phyloP scores from a whole-genome alignment of 2,329 filamentous ascomycete species.

The Aspergillus sclerotialis region DNA sequence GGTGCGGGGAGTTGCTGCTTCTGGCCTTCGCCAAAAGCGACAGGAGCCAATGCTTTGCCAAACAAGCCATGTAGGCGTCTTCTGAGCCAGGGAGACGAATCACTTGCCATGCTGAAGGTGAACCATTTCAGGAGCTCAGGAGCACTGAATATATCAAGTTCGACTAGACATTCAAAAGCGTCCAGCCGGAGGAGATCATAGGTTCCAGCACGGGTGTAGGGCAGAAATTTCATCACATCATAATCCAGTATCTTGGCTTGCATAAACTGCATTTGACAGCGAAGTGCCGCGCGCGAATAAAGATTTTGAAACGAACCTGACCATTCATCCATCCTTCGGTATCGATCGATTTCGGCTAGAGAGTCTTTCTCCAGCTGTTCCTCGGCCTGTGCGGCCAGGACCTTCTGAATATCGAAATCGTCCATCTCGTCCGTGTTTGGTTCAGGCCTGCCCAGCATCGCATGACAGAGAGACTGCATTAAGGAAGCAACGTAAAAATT shows the following conservation, averaged over 20 bases:
- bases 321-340: conserved; percentile 60
- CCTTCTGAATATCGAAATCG: conserved; percentile 40
- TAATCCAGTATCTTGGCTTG: conserved; percentile 46
- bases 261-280: conserved; percentile 52
- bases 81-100: conserved; percentile 53
- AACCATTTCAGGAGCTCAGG: conserved; percentile 50
- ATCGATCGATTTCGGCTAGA: conserved; percentile 56
- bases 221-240: conserved; percentile 51
- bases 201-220: conserved; percentile 54
- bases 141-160: conserved; percentile 47
- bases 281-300: conserved; percentile 54
- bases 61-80: conserved; percentile 47
- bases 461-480: conserved; percentile 57
- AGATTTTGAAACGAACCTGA: conserved; percentile 59
- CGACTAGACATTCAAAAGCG: conserved; percentile 52
- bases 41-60: conserved; percentile 49
- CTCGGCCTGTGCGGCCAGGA: conserved; percentile 44
- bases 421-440: conserved; percentile 34
- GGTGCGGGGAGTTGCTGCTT: conserved; percentile 24
- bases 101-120: conserved; percentile 49
- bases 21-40: conserved; percentile 50
- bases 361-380: conserved; percentile 52
- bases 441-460: conserved; percentile 42
- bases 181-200: conserved; percentile 54
- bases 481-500: conserved; percentile 80